A percentile compares a stretch with the other conserved stretches of the same genome.
Evolutionary conservation across 2,329 filamentous ascomycete genomes (phyloP).

Genomic region (Alternaria dauci): DNA sequence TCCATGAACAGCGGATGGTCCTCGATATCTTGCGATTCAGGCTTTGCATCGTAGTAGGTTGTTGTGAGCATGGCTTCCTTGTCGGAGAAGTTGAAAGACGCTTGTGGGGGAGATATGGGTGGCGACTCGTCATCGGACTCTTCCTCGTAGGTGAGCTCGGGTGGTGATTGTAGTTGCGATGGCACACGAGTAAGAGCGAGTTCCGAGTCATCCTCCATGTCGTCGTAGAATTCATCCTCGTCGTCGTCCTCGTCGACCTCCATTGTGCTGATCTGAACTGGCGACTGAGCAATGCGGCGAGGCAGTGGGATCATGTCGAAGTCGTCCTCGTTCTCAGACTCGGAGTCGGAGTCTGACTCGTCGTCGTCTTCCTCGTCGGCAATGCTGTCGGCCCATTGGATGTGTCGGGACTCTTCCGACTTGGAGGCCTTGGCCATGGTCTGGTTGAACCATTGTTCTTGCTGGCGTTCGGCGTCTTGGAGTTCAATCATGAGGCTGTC

Average conservation of each 20-base stretch:
- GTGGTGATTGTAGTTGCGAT: conserved; percentile 56
- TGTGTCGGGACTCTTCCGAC: conserved; percentile 70
- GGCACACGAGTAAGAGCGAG: conserved; percentile 57
- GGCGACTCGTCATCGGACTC: conserved; percentile 60
- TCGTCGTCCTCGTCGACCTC: conserved; percentile 55
- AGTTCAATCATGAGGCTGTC: conserved; percentile 93
- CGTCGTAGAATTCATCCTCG: conserved; percentile 59
- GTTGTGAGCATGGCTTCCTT: conserved; percentile 59
- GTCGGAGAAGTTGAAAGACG: conserved; percentile 56
- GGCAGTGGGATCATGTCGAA: conserved; percentile 55
- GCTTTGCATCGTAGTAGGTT: conserved; percentile 54
- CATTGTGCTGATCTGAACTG: conserved; percentile 54
- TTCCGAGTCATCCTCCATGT: conserved; percentile 57
- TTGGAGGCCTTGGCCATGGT: conserved; percentile 79
- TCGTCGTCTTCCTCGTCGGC: conserved; percentile 76
- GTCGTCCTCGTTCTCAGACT: conserved; percentile 64
- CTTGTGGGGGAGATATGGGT: conserved; percentile 57
- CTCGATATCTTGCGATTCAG: conserved; percentile 48
- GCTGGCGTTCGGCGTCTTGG: conserved; percentile 91
- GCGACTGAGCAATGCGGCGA: conserved; percentile 52
- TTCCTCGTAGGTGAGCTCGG: conserved; percentile 60
- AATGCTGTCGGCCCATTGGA: conserved; percentile 87
- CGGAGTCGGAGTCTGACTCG: conserved; percentile 54
- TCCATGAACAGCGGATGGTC: conserved; percentile 54
- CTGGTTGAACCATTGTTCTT: conserved; percentile 98